Conservation (phyloP, 768 basidiomycete species). For the Pisolithus orientalis region DNA sequence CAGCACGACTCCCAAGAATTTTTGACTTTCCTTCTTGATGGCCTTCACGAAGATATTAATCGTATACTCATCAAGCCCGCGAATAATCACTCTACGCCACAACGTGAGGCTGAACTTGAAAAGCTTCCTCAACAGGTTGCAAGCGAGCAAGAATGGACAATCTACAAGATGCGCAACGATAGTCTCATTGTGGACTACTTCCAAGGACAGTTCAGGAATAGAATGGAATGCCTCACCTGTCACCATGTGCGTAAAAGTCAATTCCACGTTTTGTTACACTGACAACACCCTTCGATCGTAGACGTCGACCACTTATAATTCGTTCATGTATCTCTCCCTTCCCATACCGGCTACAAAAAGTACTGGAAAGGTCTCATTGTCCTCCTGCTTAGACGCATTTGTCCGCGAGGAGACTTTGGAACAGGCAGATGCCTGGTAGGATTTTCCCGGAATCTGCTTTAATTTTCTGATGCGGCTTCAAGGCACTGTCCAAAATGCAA, state of each 20-base stretch:
- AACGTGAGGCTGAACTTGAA: conserved; percentile 86
- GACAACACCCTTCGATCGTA: conserved; percentile 25
- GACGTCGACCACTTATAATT: conserved; percentile 97
- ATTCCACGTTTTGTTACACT: conserved; percentile 4
- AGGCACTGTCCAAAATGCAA: conserved; percentile 98
- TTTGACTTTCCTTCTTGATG: conserved; percentile 88
- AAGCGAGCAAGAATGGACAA: conserved; percentile 87
- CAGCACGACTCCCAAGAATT: conserved; percentile 99
- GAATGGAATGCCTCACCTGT: conserved; percentile 86
- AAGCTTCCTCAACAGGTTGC: conserved; percentile 81
- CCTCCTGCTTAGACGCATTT: conserved; percentile 83
- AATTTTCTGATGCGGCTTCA: neutral
- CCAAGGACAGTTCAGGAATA: conserved; percentile 93
- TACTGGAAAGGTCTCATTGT: conserved; percentile 56
- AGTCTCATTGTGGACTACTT: conserved; percentile 95
- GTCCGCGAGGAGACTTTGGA: conserved; percentile 88
- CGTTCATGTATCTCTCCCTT: conserved; percentile 91
- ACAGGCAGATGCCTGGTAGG: conserved; percentile 89
- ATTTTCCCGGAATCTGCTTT: neutral
- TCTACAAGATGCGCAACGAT: conserved; percentile 86
- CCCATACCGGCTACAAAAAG: conserved; percentile 71
- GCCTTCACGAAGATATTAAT: conserved; percentile 85
- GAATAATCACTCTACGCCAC: conserved; percentile 55
- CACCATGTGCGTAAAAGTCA: conserved; percentile 51
- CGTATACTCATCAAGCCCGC: conserved; percentile 67